phyloP scores from a whole-genome alignment of 352 stramenopile genomes.

The Globisporangium perplexum region DNA sequence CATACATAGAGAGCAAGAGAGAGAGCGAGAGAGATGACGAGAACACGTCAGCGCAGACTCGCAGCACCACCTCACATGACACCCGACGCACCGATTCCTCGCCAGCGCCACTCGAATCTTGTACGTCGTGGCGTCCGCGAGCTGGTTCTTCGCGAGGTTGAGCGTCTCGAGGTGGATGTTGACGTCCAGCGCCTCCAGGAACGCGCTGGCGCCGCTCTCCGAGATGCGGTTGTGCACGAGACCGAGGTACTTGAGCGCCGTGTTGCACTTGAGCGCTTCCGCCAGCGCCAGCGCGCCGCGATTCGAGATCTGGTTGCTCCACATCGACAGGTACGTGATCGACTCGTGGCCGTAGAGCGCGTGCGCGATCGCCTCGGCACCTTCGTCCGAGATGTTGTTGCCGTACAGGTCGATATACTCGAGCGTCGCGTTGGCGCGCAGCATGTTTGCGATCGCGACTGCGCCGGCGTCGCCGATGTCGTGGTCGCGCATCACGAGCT shows the following conservation, averaged over 20 bases:
- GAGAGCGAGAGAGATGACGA: neutral
- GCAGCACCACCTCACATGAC: neutral
- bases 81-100: conserved; percentile 36
- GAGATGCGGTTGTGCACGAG: conserved; percentile 60
- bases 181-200: conserved; percentile 58
- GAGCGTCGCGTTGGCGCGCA: conserved; percentile 62
- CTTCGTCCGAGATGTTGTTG: conserved; percentile 64
- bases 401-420: conserved; percentile 62
- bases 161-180: conserved; percentile 61
- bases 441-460: conserved; percentile 59
- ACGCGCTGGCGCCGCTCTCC: conserved; percentile 28
- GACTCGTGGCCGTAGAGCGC: conserved; percentile 72
- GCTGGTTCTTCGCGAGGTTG: conserved; percentile 48
- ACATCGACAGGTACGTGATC: conserved; percentile 45
- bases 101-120: conserved; percentile 45
- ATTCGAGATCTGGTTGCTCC: conserved; percentile 62
- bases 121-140: conserved; percentile 31
- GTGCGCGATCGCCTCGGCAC: conserved; percentile 49
- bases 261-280: conserved; percentile 58
- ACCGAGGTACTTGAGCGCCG: conserved; percentile 49
- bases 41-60: neutral
- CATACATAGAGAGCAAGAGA: neutral
- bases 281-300: conserved; percentile 39
- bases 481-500: conserved; percentile 64
- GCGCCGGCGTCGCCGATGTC: conserved; percentile 59